These are phyloP conservation scores for Conringia planisiliqua DNA, from an alignment of 345 rosid genomes.

Conservation along the genomic window DNA sequence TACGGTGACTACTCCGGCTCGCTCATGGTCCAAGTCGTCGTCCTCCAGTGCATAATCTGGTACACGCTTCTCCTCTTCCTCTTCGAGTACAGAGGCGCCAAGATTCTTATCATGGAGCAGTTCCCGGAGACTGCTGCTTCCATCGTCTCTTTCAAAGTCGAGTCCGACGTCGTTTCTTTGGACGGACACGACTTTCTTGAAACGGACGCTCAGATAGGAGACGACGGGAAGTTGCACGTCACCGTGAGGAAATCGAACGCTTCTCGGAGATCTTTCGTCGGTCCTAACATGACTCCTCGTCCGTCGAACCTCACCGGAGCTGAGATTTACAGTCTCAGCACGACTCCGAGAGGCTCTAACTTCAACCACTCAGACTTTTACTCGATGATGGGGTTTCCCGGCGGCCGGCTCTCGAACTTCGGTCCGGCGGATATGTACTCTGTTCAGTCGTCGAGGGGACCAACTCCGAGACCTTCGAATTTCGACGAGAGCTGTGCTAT, in stretches of 20 bases:
- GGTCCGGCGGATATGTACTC: conserved; percentile 79
- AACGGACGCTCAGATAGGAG: conserved; percentile 79
- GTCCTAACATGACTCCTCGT: conserved; percentile 60
- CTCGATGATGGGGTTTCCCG: conserved; percentile 76
- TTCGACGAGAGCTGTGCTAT: conserved; percentile 67
- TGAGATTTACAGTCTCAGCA: conserved; percentile 62
- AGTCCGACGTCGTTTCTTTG: conserved; percentile 80
- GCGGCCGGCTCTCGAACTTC: conserved; percentile 71
- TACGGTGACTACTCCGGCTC: conserved; percentile 65
- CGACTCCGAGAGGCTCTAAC: conserved; percentile 88
- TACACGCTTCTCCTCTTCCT: conserved; percentile 84
- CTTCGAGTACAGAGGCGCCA: conserved; percentile 90
- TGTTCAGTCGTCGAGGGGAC: conserved; percentile 66
- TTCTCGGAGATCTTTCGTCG: conserved; percentile 55
- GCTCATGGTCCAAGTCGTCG: conserved; percentile 92
- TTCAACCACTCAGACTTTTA: conserved; percentile 78
- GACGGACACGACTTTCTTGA: conserved; percentile 73
- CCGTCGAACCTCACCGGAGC: conserved; percentile 88
- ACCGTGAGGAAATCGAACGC: conserved; percentile 81
- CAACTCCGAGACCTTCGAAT: conserved; percentile 75
- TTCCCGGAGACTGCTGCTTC: conserved; percentile 91
- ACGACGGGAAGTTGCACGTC: conserved; percentile 90
- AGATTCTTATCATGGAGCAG: conserved; percentile 81
- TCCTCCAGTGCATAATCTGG: conserved; percentile 92
- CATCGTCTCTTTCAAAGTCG: conserved; percentile 82